Percentiles rank a stretch among this genome's conserved stretches.
phyloP scores from a whole-genome alignment of 495 filamentous ascomycete genomes.

The Bryoglossum gracile region DNA sequence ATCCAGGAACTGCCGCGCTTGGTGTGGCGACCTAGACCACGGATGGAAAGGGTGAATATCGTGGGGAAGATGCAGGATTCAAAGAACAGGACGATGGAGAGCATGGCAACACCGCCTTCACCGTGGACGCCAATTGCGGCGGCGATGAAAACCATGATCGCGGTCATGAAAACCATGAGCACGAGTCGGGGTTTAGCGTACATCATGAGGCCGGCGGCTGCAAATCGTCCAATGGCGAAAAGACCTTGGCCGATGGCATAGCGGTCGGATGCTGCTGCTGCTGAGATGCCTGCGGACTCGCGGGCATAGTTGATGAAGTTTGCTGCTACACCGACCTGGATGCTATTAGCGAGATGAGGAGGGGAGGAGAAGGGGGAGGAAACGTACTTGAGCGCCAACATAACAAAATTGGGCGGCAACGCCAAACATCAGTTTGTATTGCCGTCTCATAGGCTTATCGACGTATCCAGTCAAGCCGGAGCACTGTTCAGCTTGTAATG shows the following conservation, averaged over 20 bases:
- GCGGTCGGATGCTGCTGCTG: conserved; percentile 14
- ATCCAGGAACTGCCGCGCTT: conserved; percentile 58
- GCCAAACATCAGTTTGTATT: conserved; percentile 62
- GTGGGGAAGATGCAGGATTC: conserved; percentile 55
- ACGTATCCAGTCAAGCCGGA: conserved; percentile 5
- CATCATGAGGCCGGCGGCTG: conserved; percentile 47
- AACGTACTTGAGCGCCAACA: conserved; percentile 50
- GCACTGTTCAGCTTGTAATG: background rate
- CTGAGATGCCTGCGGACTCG: conserved; percentile 21
- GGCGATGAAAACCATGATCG: conserved; percentile 47
- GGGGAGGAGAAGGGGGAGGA: background rate
- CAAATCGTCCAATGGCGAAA: conserved; percentile 60
- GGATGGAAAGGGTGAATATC: conserved; percentile 60
- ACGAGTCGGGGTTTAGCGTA: conserved; percentile 44
- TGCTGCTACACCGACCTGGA: conserved; percentile 39
- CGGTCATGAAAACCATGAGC: conserved; percentile 23
- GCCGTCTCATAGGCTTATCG: conserved; percentile 48
- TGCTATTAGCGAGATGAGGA: background rate
- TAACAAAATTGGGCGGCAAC: conserved; percentile 65
- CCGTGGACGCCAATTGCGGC: conserved; percentile 46
- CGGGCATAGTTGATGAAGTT: background rate
- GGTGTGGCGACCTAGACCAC: conserved; percentile 62
- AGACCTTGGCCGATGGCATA: conserved; percentile 55
- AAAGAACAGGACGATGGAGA: conserved; percentile 59
- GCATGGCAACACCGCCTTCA: conserved; percentile 48